Percentiles rank a stretch among this genome's conserved stretches.
These are phyloP conservation scores for Boletus rufocinnamomeus DNA, from an alignment of 768 basidiomycete genomes.

Conservation along the genomic window DNA sequence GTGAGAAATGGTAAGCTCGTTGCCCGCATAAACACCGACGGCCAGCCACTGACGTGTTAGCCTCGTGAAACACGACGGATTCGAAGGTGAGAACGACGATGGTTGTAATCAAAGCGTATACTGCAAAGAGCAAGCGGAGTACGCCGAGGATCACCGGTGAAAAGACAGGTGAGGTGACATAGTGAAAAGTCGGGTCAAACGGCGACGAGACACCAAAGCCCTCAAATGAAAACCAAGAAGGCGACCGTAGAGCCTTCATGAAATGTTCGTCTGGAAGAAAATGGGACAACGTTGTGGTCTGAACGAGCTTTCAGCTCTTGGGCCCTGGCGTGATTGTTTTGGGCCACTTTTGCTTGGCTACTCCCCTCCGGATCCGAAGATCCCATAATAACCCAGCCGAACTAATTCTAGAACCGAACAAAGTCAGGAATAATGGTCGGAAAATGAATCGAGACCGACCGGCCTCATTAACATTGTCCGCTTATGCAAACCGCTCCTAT, in stretches of 20 bases:
- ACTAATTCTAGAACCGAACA: neutral
- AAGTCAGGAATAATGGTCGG: neutral
- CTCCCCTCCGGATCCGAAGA: neutral
- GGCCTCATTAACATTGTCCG: too few species aligned
- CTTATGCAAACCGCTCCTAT: neutral
- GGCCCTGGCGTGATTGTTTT: conserved; percentile 8
- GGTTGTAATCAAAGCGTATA: conserved; percentile 49
- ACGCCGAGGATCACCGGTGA: conserved; percentile 45
- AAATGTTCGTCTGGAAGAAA: neutral
- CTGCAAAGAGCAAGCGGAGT: conserved; percentile 49
- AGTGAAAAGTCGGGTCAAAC: conserved; percentile 40
- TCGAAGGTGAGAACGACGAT: conserved; percentile 33
- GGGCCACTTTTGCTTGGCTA: conserved; percentile 8
- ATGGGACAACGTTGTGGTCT: neutral
- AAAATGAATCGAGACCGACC: neutral
- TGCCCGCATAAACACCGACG: neutral
- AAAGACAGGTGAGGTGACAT: conserved; percentile 47
- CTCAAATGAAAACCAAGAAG: conserved; percentile 15
- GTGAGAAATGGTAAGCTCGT: neutral
- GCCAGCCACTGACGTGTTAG: conserved; percentile 37
- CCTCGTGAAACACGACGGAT: conserved; percentile 33
- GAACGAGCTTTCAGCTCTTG: neutral
- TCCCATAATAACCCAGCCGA: neutral
- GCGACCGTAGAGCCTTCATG: conserved; percentile 4
- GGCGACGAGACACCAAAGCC: conserved; percentile 40